Base-by-base conservation (phyloP, 768 basidiomycete genomes). In the Wakefieldia striispora region DNA sequence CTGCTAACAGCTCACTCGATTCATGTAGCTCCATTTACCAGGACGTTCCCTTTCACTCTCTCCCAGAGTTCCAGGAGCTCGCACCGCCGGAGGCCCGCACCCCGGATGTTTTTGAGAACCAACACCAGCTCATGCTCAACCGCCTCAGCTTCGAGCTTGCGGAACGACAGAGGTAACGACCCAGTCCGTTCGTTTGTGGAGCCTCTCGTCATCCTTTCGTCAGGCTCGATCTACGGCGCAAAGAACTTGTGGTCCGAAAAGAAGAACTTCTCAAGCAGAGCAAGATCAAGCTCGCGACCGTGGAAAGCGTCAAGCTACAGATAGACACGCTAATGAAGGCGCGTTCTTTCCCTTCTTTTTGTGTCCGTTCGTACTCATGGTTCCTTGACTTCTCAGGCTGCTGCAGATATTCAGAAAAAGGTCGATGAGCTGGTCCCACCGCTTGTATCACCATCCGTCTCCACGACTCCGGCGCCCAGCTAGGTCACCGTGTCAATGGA, bases 81-180 rank as follows among this genome's bases (percentile, higher is more conserved):
- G 92, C 91, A 1, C 91, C 85, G 7, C 76, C 73, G 53, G 87
- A 82, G 58, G 80, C 81, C 13, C 79, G 80, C 20, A 78, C 81
- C 43, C 72, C 75, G 16, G 83, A 79, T 12, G 81, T 81, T 17
- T 70, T 87, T 38, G 71, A 77, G 14, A 80, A 89, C 60, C 78
- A 84, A 34, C 92, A 93, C 68, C 84, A 90, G 56, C 78, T 93
- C 34, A 91, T 93, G 88, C 79, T 94, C 53, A 91, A 84, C 62
- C 83, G 91, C 45, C 75, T 95, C 38, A 85, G 82, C 64, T 93
- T 94, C 57, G 92, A 95, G 68, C 82, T 93, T 29, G 80, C 80
- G 27, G 92, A 94, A 72, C 85, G 92, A 45, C 88, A 93, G 72
- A 79, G 92, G 92, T 91, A 62, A 72, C 55, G 35, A 19, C 24